Percentiles rank a stretch among this genome's conserved stretches.
These are phyloP conservation scores for Leishmania major DNA, from an alignment of 208 protist genomes.

Conservation along the genomic window DNA sequence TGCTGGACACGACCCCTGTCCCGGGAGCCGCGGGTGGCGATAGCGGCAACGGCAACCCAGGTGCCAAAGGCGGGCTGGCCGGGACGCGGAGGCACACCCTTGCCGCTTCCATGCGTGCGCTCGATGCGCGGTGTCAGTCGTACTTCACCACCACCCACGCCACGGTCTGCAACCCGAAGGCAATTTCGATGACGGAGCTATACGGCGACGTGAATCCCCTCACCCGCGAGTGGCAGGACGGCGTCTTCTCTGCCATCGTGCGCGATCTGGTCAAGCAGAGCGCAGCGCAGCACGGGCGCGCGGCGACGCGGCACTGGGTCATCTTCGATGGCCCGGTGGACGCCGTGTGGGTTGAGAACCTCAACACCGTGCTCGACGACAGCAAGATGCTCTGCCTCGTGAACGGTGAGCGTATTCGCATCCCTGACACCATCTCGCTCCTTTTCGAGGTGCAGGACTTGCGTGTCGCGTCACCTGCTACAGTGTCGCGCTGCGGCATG, in stretches of 20 bases:
- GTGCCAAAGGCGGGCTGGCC: not conserved
- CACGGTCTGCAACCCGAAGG: conserved; percentile 93
- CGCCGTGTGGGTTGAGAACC: conserved; percentile 98
- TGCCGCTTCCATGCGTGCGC: conserved; percentile 25
- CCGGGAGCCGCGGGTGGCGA: not conserved
- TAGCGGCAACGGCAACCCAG: conserved; percentile 5
- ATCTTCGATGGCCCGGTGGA: conserved; percentile 99
- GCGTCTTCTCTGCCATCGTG: conserved; percentile 92
- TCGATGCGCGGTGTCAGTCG: conserved; percentile 57
- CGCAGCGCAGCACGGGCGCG: conserved; percentile 3
- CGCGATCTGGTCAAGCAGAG: conserved; percentile 79
- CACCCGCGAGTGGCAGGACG: conserved; percentile 96
- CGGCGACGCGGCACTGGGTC: conserved; percentile 91
- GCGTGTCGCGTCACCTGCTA: conserved; percentile 97
- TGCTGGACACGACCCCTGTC: conserved; percentile 6
- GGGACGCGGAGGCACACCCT: not conserved
- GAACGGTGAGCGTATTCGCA: conserved; percentile 96
- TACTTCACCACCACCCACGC: conserved; percentile 71
- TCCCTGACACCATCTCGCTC: conserved; percentile 89
- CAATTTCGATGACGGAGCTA: conserved; percentile 95
- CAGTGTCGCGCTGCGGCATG: conserved; percentile 98
- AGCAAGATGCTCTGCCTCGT: conserved; percentile 98
- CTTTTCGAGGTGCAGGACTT: conserved; percentile 99
- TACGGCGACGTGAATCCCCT: conserved; percentile 96
- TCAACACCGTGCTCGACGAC: conserved; percentile 99